Conservation (phyloP, 164 flowering plant genomes). For the Tinospora cordifolia region DNA sequence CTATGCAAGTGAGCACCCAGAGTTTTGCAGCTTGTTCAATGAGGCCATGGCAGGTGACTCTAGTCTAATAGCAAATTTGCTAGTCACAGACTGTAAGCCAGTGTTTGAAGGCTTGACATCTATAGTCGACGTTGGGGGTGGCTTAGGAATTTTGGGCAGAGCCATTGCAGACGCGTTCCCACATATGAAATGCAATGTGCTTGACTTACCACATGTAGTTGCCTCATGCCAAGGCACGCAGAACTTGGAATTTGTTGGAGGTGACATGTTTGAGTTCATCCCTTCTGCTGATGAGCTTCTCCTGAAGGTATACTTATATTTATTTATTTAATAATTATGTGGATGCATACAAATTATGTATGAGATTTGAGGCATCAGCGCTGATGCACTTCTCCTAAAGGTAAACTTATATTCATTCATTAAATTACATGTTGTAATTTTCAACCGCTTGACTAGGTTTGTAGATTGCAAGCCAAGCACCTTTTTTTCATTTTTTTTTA, state of each 20-base stretch:
- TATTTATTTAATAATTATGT: neutral
- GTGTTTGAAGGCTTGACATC: slow-evolving; percentile 26
- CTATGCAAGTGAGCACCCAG: neutral
- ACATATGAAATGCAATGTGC: slow-evolving; percentile 22
- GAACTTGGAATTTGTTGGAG: slow-evolving; percentile 20
- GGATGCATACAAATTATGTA: neutral
- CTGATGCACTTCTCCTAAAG: no score
- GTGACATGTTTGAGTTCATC: slow-evolving; percentile 26
- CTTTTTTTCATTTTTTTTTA: no score
- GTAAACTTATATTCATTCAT: no score
- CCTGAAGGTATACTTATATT: slow-evolving; percentile 1
- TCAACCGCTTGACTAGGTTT: no score
- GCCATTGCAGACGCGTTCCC: slow-evolving; percentile 24
- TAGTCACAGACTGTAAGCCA: slow-evolving; percentile 8
- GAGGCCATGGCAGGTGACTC: no score
- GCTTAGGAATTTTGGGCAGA: slow-evolving; percentile 9
- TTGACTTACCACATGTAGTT: slow-evolving; percentile 29
- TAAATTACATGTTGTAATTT: no score
- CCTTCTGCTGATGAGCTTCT: slow-evolving; percentile 22
- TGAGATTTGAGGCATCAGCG: neutral
- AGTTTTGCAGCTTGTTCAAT: slow-evolving; percentile 13
- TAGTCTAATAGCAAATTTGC: slow-evolving; percentile 6
- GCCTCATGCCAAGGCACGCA: slow-evolving; percentile 6
- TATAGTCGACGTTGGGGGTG: slow-evolving; percentile 27
- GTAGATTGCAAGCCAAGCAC: no score